Evolutionary conservation across 805 yeast species (phyloP).

Genomic region (Candida glaebosa): DNA sequence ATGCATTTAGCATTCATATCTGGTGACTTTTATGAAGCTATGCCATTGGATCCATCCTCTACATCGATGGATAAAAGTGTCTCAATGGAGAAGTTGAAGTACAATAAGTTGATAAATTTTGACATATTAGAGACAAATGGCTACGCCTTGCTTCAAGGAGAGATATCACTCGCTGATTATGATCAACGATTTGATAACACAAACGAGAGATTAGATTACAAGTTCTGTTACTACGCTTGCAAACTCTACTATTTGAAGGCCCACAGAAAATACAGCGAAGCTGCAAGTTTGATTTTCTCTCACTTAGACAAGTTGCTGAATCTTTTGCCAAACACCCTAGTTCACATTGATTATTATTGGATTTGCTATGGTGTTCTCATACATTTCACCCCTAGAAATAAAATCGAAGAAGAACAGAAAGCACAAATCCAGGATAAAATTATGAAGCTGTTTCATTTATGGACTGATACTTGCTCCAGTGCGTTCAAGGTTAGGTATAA

Average conservation of each 20-base stretch:
- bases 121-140: neutral
- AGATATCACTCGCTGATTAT: constrained; percentile 10
- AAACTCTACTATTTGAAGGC: neutral
- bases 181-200: neutral
- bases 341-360: constrained; percentile 19
- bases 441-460: constrained; percentile 24
- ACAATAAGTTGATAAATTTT: neutral
- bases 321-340: constrained; percentile 17
- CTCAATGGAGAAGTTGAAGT: neutral
- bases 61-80: neutral
- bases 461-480: constrained; percentile 33
- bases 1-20: constrained; percentile 13
- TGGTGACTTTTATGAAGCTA: constrained; percentile 11
- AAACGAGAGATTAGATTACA: constrained; percentile 7
- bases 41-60: neutral
- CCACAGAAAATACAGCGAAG: neutral
- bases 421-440: constrained; percentile 18
- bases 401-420: constrained; percentile 11
- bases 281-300: constrained; percentile 10
- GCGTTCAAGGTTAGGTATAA: constrained; percentile 37
- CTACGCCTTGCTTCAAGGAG: constrained; percentile 8
- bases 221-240: neutral
- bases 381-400: neutral
- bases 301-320: constrained; percentile 9
- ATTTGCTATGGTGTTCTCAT: neutral